Evolutionary conservation across 305 asterid species (phyloP).

Genomic region (Ilex paraguariensis): DNA sequence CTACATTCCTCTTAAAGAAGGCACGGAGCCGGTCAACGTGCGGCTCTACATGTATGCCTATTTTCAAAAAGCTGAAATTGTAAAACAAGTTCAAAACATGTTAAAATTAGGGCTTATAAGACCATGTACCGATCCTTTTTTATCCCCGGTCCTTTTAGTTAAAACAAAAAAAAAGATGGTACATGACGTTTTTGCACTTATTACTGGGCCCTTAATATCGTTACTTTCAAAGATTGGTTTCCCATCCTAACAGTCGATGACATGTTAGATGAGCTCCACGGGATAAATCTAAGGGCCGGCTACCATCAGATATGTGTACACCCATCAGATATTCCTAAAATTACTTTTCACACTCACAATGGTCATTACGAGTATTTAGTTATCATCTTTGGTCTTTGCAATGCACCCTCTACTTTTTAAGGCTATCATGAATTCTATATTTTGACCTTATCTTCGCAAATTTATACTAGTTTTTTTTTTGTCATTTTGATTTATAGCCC

Average conservation of each 20-base stretch:
- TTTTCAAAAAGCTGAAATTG: too few relatives aligned
- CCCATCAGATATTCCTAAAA: background rate
- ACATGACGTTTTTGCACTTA: slow-evolving; percentile 6
- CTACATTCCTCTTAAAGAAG: background rate
- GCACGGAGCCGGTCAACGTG: background rate
- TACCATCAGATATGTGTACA: background rate
- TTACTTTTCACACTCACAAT: background rate
- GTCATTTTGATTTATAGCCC: too few relatives aligned
- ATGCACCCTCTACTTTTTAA: slow-evolving; percentile 1
- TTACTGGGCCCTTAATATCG: background rate
- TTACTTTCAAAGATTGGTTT: background rate
- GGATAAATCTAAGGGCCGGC: slow-evolving; percentile 2
- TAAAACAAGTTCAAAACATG: background rate
- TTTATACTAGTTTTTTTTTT: background rate
- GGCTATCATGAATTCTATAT: background rate
- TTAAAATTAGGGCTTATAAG: background rate
- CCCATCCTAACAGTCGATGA: background rate
- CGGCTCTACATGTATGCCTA: background rate
- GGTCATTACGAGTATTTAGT: slow-evolving; percentile 2
- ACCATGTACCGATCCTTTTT: background rate
- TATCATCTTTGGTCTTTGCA: slow-evolving; percentile 3
- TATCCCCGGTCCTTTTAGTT: background rate
- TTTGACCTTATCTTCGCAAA: background rate
- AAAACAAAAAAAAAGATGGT: slow-evolving; percentile 2
- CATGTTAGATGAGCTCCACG: background rate